Evolutionary conservation across 495 filamentous ascomycete species (phyloP).

Genomic region (Aspergillus egyptiacus): DNA sequence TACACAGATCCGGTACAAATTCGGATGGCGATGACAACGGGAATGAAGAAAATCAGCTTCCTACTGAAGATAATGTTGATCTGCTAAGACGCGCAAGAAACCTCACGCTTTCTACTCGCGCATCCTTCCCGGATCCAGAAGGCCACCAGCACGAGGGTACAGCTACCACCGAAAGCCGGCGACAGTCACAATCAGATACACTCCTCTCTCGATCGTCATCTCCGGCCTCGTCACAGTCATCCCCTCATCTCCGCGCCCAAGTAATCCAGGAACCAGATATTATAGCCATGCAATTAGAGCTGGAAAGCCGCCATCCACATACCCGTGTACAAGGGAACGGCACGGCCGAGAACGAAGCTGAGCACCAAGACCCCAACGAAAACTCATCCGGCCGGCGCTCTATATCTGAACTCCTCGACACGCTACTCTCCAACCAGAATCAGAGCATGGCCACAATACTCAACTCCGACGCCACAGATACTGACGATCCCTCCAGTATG

Average conservation of each 20-base stretch:
- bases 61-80: constrained; percentile 30
- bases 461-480: constrained; percentile 18
- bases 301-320: constrained; percentile 31
- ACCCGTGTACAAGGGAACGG: constrained; percentile 16
- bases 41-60: constrained; percentile 33
- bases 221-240: constrained; percentile 40
- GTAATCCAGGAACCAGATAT: constrained; percentile 42
- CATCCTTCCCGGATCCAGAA: constrained; percentile 15
- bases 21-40: constrained; percentile 21
- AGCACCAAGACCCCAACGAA: constrained; percentile 12
- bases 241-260: constrained; percentile 41
- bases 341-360: constrained; percentile 13
- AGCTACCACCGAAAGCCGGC: constrained; percentile 15
- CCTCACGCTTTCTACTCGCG: constrained; percentile 12
- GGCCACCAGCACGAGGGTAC: constrained; percentile 9
- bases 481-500: constrained; percentile 22
- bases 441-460: constrained; percentile 15
- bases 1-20: constrained; percentile 10
- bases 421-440: constrained; percentile 30
- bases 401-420: constrained; percentile 35
- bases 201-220: constrained; percentile 39
- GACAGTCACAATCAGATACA: constrained; percentile 37
- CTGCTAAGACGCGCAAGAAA: constrained; percentile 25
- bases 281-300: constrained; percentile 46
- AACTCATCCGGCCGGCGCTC: constrained; percentile 24